Percentiles rank a stretch among this genome's conserved stretches.
Conservation (phyloP, 345 rosid species). For the Kernera saxatilis region DNA sequence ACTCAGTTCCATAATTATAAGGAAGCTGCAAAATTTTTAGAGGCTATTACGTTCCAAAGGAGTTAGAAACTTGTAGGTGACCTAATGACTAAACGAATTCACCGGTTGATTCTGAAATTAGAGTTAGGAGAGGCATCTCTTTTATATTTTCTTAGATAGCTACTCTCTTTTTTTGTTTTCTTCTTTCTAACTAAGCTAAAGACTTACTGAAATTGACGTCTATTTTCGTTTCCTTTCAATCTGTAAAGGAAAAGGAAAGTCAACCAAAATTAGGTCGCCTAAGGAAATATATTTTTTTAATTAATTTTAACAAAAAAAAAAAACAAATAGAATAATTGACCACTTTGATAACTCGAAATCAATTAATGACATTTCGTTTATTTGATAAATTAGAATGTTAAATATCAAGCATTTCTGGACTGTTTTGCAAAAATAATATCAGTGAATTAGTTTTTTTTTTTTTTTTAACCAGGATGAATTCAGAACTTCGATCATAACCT, state of each 20-base stretch:
- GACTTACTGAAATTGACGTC: not conserved
- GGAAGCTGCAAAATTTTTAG: not conserved
- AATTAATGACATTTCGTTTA: too few species aligned
- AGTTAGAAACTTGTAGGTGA: not conserved
- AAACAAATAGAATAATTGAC: not conserved
- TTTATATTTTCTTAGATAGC: not conserved
- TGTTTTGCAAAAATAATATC: too few species aligned
- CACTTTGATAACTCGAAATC: not conserved
- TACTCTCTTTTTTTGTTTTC: not conserved
- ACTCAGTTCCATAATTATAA: not conserved
- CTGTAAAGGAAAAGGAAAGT: not conserved
- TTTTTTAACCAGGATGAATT: too few species aligned
- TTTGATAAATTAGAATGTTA: too few species aligned
- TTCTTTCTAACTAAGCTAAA: not conserved
- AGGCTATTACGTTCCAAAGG: not conserved
- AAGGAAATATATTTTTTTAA: not conserved
- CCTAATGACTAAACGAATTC: not conserved
- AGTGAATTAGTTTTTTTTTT: too few species aligned
- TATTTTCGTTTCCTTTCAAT: not conserved
- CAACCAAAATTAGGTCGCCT: not conserved
- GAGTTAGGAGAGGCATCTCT: not conserved
- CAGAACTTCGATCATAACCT: too few species aligned
- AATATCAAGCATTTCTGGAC: too few species aligned
- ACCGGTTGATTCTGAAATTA: not conserved
- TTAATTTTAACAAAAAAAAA: not conserved